Evolutionary conservation across 2,329 filamentous ascomycete genomes (phyloP).

Genomic region (Parafenestella ontariensis): DNA sequence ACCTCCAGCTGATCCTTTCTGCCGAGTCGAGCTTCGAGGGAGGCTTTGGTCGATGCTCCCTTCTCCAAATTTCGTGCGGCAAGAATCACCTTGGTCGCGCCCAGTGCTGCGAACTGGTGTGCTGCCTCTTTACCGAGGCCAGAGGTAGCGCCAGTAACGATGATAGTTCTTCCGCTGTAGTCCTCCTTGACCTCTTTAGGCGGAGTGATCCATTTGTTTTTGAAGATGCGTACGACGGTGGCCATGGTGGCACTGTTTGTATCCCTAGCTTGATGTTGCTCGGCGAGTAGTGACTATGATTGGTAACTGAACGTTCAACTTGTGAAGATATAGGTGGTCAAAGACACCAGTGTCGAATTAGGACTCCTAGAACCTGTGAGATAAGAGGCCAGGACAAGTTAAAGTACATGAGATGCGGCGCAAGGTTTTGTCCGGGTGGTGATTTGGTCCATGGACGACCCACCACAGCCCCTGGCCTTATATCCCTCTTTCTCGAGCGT

Average conservation of each 20-base stretch:
- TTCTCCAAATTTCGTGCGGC: slow-evolving; percentile 46
- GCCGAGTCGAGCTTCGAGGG: slow-evolving; percentile 36
- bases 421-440: no score
- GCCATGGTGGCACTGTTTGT: slow-evolving; percentile 20
- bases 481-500: no score
- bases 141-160: slow-evolving; percentile 54
- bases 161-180: slow-evolving; percentile 50
- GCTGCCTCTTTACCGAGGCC: slow-evolving; percentile 51
- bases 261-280: neutral
- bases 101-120: slow-evolving; percentile 46
- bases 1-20: slow-evolving; percentile 41
- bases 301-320: no score
- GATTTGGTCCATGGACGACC: no score
- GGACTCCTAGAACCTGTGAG: no score
- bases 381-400: no score
- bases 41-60: slow-evolving; percentile 42
- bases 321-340: no score
- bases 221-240: slow-evolving; percentile 33
- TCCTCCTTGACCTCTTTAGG: slow-evolving; percentile 44
- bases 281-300: no score
- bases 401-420: no score
- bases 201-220: slow-evolving; percentile 42
- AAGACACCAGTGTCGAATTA: no score
- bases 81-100: slow-evolving; percentile 49
- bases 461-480: no score